Conservation (phyloP, 2,329 filamentous ascomycete species). For the Leptoxyphium fumago region DNA sequence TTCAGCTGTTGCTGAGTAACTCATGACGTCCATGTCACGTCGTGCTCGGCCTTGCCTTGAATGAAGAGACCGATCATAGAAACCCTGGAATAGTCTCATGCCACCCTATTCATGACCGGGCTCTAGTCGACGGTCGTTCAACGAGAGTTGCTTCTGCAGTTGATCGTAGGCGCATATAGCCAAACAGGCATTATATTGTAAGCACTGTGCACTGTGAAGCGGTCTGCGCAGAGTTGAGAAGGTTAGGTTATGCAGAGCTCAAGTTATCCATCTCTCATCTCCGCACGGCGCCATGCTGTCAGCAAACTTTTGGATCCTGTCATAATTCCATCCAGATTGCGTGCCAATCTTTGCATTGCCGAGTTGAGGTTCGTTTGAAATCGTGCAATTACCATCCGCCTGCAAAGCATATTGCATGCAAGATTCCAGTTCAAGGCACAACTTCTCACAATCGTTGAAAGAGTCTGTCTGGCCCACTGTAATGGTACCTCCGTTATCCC, state of each 20-base stretch:
- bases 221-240: no score
- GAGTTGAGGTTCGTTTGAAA: neutral
- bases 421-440: slow-evolving; percentile 1
- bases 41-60: no score
- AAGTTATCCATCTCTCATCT: neutral
- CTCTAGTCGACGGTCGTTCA: no score
- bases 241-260: neutral
- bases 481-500: slow-evolving; percentile 14
- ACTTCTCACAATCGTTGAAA: slow-evolving; percentile 3
- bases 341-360: neutral
- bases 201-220: no score
- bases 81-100: no score
- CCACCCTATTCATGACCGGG: no score
- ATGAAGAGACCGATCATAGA: no score
- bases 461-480: slow-evolving; percentile 1
- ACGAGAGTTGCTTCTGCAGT: no score
- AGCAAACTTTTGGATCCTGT: neutral
- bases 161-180: no score
- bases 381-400: neutral
- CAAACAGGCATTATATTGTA: no score
- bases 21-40: no score
- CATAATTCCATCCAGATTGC: neutral
- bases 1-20: no score
- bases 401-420: slow-evolving; percentile 8
- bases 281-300: neutral